Evolutionary conservation across 495 filamentous ascomycete species (phyloP).

Genomic region (Staphylotrichum longicolle): DNA sequence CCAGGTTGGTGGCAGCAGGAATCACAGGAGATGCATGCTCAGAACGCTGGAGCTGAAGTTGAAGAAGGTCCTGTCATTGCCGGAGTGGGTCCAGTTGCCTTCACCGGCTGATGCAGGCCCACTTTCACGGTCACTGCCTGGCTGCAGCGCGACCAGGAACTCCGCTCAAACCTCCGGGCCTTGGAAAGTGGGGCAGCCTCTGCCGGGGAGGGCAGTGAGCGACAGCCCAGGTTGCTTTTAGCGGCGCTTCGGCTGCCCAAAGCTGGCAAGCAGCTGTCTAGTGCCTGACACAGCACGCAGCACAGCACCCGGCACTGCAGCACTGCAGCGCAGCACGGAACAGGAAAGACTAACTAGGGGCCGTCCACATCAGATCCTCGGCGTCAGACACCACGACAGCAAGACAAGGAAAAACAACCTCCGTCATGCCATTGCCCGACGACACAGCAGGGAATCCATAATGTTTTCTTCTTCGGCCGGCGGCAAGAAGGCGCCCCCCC

Average conservation of each 20-base stretch:
- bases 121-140: too few relatives aligned
- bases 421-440: constrained; percentile 30
- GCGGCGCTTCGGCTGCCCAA: constrained; percentile 15
- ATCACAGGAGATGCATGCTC: neutral
- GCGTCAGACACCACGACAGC: neutral
- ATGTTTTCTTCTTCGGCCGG: constrained; percentile 58
- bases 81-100: constrained; percentile 11
- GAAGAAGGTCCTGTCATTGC: constrained; percentile 5
- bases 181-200: constrained; percentile 8
- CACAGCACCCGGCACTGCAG: too few relatives aligned
- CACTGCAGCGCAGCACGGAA: neutral
- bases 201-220: constrained; percentile 4
- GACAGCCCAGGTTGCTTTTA: neutral
- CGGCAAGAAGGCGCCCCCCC: constrained; percentile 68
- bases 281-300: neutral
- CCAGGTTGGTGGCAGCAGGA: constrained; percentile 2
- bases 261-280: constrained; percentile 20
- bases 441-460: constrained; percentile 22
- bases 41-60: constrained; percentile 12
- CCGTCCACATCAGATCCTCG: neutral
- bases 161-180: neutral
- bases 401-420: neutral
- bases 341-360: neutral
- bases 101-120: too few relatives aligned
- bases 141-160: too few relatives aligned